Base-by-base conservation (phyloP, 768 basidiomycete species). In the Agrocybe chaxingu region DNA sequence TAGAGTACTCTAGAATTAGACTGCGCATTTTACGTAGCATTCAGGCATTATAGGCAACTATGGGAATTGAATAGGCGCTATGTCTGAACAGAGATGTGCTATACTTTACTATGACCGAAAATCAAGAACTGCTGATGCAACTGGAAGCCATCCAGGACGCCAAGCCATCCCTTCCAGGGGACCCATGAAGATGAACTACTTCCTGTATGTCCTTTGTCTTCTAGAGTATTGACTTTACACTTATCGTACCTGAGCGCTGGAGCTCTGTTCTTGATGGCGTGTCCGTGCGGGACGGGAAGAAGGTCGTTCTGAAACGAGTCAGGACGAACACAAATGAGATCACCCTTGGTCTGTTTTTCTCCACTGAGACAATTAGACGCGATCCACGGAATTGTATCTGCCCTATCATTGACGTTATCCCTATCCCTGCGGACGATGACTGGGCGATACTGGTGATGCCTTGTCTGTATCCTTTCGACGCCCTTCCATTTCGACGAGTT, bases 361-460 rank as follows among this genome's bases (percentile, higher is more conserved):
- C 52, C 3, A 44, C 49, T 31, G 46, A 42, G 3, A 7, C 52
- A 7, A 43, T 34, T 0, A 11, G 30, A 2, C 24, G 24, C 24
- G 60, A 66, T 44, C 50, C 61, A 16, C 31, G 60, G 11, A 68
- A 66, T 45, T 54, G 54, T 36, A 45, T 56, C 8, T 58, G 62
- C 3, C 62, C 61, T 1, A 34, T 68, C 2, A 50, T 63, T 1
- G 63, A 64, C 33, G 35, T 60, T 3, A 53, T 67, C 5, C 55
- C 48, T 1, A 34, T 62, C 8, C 64, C 64, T 9, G 48, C 54
- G 38, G 37, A 52, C 30, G 39, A 52, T 9, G 24, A 35, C 4
- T 32, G 19, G 11, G 57, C 43, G 1, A 31, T 66, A 2, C 16
- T 64, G 16, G 61, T 64, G 2, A 62, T 64, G 57, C 62, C 62